Evolutionary conservation across 495 filamentous ascomycete species (phyloP), one percentile per base, ranked within the genome.

Genomic region (Lindgomyces ingoldianus): DNA sequence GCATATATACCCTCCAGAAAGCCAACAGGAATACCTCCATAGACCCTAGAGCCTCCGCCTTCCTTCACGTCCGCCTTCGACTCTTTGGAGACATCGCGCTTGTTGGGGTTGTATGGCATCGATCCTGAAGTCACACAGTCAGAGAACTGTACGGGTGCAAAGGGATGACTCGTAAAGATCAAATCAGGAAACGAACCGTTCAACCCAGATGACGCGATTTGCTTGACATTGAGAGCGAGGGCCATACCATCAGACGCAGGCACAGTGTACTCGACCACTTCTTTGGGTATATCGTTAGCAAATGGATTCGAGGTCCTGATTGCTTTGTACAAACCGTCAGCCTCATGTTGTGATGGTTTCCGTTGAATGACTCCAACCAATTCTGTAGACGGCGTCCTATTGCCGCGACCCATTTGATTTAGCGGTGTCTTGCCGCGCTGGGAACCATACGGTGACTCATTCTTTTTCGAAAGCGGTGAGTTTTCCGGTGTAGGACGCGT

Each of bases 221-320:
- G 33, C 6, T 39, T 39, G 33, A 41, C 2, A 12, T 18, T 24
- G 16, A 26, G n/a, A 21, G 30, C 30, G 41, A 9, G 1, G 18
- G 16, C 26, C 10, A 14, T 3, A 22, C 30, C 2, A 19, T 33
- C 33, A 21, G n/a, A 1, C 10, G 49, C 11, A 9, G 8, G 21
- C 6, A 39, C 33, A 39, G 33, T 14, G 33, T 39, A 39, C 6
- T 39, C 6, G 14, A 14, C 6, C 6, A 39, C 33, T 39, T 39
- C 6, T 39, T 39, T 29, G 49, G 21, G 18, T 6, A 42, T 24
- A 14, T 44, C 53, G 53, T 44, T 33, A 6, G 29, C 44, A 42
- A 48, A 49, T 14, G 56, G 56, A 48, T 59, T 59, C 4, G 56
- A 47, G 25, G 11, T 4, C 8, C 56, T 19, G 12, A 59, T 59